Conservation (phyloP, 805 yeast genomes). For the Aciculoconidium aculeatum region DNA sequence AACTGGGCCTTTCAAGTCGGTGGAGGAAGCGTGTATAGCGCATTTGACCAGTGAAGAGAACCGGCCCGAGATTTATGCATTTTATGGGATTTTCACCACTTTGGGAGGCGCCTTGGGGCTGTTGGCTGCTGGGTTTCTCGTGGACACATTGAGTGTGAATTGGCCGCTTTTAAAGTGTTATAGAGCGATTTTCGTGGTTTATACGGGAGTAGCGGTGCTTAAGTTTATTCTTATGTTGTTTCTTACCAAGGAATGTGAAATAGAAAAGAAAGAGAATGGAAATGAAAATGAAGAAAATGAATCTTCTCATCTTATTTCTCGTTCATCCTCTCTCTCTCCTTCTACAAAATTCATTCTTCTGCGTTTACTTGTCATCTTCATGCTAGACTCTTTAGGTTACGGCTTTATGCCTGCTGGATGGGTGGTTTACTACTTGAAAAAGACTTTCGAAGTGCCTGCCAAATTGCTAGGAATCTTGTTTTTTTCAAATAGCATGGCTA, state of each 20-base stretch:
- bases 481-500: conserved; percentile 55
- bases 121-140: conserved; percentile 52
- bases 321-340: conserved; percentile 36
- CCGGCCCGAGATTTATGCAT: conserved; percentile 70
- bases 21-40: conserved; percentile 80
- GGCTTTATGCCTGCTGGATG: conserved; percentile 89
- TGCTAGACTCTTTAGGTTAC: conserved; percentile 81
- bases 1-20: conserved; percentile 83
- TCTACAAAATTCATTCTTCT: conserved; percentile 39
- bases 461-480: conserved; percentile 61
- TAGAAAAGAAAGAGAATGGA: conserved; percentile 14
- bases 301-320: conserved; percentile 7
- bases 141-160: conserved; percentile 37
- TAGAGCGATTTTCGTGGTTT: conserved; percentile 49
- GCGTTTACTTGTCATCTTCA: conserved; percentile 55
- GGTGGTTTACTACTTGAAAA: conserved; percentile 76
- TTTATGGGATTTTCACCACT: conserved; percentile 64
- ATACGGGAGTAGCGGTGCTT: conserved; percentile 47
- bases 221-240: conserved; percentile 48
- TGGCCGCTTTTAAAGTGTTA: conserved; percentile 42
- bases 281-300: conserved; percentile 19
- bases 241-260: conserved; percentile 51
- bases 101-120: conserved; percentile 75
- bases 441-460: conserved; percentile 48
- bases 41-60: conserved; percentile 62